Evolutionary conservation across 1,284 basidiomycete genomes (phyloP).

Genomic region (Moniliophthora roreri): DNA sequence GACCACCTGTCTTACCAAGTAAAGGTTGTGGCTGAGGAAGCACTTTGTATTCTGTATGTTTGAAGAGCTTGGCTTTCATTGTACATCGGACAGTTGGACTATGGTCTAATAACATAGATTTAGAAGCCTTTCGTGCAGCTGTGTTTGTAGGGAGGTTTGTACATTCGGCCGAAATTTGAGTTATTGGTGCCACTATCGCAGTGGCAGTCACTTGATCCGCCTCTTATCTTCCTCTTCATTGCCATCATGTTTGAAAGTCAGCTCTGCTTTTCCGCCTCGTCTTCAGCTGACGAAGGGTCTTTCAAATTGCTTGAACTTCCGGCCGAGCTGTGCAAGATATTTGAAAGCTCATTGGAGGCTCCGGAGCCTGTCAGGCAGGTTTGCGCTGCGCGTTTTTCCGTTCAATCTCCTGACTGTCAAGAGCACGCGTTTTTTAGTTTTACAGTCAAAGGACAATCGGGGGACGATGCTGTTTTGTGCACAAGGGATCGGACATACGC

Average conservation of each 20-base stretch:
- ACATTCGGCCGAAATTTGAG: no score
- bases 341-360: conserved; percentile 42
- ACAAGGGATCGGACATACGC: conserved; percentile 77
- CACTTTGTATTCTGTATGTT: not conserved
- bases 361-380: conserved; percentile 35
- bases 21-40: conserved; percentile 21
- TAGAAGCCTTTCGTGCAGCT: no score
- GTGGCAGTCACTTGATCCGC: not conserved
- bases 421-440: conserved; percentile 41
- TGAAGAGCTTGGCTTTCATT: not conserved
- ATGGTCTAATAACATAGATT: not conserved
- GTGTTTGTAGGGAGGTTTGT: no score
- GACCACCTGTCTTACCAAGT: conserved; percentile 75
- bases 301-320: conserved; percentile 73
- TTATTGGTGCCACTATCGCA: no score
- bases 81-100: not conserved
- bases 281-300: conserved; percentile 43
- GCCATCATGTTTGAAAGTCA: conserved; percentile 44
- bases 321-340: conserved; percentile 53
- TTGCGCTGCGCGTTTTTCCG: not conserved
- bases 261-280: conserved; percentile 53
- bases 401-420: not conserved
- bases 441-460: conserved; percentile 75
- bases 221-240: conserved; percentile 61
- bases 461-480: conserved; percentile 88